phyloP scores from a whole-genome alignment of 2,329 filamentous ascomycete genomes.

The Monilinia vaccinii-corymbosi region DNA sequence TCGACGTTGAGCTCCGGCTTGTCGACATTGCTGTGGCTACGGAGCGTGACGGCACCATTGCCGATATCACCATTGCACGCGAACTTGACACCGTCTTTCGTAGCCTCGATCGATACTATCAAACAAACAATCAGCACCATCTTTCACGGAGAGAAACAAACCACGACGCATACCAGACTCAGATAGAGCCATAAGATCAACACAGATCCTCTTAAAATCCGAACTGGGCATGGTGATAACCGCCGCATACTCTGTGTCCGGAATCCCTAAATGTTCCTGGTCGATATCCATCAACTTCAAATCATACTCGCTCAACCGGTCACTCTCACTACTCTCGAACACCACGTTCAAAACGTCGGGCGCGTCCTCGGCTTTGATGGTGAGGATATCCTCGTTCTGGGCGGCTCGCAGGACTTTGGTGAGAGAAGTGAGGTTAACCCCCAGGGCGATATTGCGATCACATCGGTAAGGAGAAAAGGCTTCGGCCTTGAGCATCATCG shows the following conservation, averaged over 20 bases:
- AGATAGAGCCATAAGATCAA: slow-evolving; percentile 82
- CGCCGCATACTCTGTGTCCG: slow-evolving; percentile 95
- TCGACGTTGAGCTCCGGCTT: slow-evolving; percentile 79
- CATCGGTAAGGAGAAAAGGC: slow-evolving; percentile 92
- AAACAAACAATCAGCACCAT: slow-evolving; percentile 14
- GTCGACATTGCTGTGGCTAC: slow-evolving; percentile 80
- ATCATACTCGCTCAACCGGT: slow-evolving; percentile 96
- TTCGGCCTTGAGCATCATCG: slow-evolving; percentile 96
- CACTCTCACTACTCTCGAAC: slow-evolving; percentile 83
- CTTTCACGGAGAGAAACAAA: not conserved
- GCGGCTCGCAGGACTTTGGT: slow-evolving; percentile 95
- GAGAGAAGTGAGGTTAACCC: slow-evolving; percentile 91
- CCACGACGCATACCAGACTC: slow-evolving; percentile 67
- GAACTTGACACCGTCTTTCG: slow-evolving; percentile 97
- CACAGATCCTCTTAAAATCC: slow-evolving; percentile 93
- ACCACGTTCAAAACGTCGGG: slow-evolving; percentile 92
- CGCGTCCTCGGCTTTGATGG: slow-evolving; percentile 93
- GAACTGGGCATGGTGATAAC: slow-evolving; percentile 79
- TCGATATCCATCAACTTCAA: slow-evolving; percentile 99
- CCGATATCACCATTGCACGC: slow-evolving; percentile 90
- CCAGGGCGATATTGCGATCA: slow-evolving; percentile 97
- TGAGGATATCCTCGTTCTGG: slow-evolving; percentile 89
- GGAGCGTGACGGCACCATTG: slow-evolving; percentile 85
- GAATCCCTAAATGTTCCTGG: slow-evolving; percentile 97
- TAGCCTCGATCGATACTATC: slow-evolving; percentile 89